These are phyloP conservation scores for Neoconidiobolus thromboides DNA, from an alignment of 371 early-diverging fungal genomes.

Conservation along the genomic window DNA sequence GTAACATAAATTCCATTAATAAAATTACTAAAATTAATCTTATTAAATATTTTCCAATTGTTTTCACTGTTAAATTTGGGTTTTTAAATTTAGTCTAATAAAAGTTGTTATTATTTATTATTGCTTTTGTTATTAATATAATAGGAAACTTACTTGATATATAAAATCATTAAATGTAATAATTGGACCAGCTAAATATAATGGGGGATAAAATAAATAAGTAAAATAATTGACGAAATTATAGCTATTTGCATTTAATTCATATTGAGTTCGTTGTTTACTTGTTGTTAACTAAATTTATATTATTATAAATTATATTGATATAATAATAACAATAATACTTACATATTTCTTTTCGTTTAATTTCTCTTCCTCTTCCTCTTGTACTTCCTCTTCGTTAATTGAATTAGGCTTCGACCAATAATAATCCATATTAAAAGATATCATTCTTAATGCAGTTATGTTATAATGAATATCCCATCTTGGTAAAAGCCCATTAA, in stretches of 20 bases:
- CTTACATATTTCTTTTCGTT: conserved; percentile 6
- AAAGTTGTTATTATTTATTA: not conserved
- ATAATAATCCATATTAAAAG: conserved; percentile 81
- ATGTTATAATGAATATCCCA: conserved; percentile 89
- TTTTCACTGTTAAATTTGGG: conserved; percentile 16
- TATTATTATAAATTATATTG: not conserved
- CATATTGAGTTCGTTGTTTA: conserved; percentile 42
- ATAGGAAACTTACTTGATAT: conserved; percentile 35
- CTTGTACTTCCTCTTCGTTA: not conserved
- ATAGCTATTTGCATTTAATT: conserved; percentile 32
- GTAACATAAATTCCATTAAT: conserved; percentile 67
- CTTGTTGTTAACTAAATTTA: conserved; percentile 1
- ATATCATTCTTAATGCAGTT: conserved; percentile 69
- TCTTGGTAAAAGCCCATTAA: conserved; percentile 39
- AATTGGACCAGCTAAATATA: conserved; percentile 89
- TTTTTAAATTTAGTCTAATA: conserved; percentile 26
- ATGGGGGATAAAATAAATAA: conserved; percentile 71
- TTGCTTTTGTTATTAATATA: not conserved
- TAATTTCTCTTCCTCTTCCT: conserved; percentile 4
- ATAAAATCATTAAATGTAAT: conserved; percentile 82
- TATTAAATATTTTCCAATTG: conserved; percentile 20
- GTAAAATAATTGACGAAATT: conserved; percentile 49
- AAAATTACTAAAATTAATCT: conserved; percentile 27
- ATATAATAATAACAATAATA: not conserved
- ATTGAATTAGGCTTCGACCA: conserved; percentile 23